A percentile compares a stretch with the other conserved stretches of the same genome.
Evolutionary conservation across 2,329 filamentous ascomycete species (phyloP).

Genomic region (Fusarium subglutinans): DNA sequence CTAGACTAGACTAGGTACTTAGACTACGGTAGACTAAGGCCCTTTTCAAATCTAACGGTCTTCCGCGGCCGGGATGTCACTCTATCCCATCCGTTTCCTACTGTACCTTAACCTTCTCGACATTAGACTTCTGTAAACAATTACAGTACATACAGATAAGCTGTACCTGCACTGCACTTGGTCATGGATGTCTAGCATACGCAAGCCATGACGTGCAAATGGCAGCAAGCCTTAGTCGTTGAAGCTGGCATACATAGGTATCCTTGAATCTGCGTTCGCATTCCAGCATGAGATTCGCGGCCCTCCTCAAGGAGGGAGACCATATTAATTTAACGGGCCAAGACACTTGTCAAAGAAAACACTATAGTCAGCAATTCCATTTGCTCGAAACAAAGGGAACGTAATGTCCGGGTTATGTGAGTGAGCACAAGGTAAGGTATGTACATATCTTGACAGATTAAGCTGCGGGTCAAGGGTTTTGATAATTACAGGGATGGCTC

Average conservation of each 20-base stretch:
- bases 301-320: neutral
- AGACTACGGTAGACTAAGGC: neutral
- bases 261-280: neutral
- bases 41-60: constrained; percentile 6
- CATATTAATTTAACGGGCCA: neutral
- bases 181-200: neutral
- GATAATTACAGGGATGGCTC: constrained; percentile 2
- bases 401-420: neutral
- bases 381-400: neutral
- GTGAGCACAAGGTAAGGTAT: neutral
- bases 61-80: constrained; percentile 21
- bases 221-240: neutral
- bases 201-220: neutral
- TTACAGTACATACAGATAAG: neutral
- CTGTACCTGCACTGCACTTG: neutral
- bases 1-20: neutral
- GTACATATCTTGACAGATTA: constrained; percentile 1
- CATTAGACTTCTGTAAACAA: neutral
- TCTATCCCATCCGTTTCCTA: neutral
- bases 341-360: neutral
- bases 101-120: neutral
- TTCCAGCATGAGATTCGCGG: constrained; percentile 5
- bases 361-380: neutral
- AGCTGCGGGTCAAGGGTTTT: neutral
- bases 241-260: neutral